Evolutionary conservation across 768 basidiomycete species (phyloP).

Genomic region (Aureoboletus auriporus): DNA sequence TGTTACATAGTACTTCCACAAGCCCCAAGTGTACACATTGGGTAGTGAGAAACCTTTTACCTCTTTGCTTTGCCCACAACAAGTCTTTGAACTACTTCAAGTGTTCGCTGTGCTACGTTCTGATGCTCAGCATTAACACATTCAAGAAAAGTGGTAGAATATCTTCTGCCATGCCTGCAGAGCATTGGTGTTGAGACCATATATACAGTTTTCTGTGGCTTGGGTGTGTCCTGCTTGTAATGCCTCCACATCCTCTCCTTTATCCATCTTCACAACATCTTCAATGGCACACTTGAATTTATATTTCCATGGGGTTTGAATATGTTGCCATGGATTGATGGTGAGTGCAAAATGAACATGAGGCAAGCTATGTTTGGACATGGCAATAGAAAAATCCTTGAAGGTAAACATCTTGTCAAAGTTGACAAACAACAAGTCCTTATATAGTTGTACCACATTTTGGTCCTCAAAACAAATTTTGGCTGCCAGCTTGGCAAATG

Average conservation of each 20-base stretch:
- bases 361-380: neutral
- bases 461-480: neutral
- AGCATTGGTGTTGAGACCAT: too few species aligned
- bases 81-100: too few species aligned
- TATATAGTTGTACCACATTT: neutral
- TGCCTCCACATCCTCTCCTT: neutral
- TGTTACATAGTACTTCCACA: too few species aligned
- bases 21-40: too few species aligned
- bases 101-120: too few species aligned
- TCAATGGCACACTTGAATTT: neutral
- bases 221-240: too few species aligned
- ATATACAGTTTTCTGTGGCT: too few species aligned
- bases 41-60: too few species aligned
- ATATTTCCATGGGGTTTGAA: conserved; percentile 2
- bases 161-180: too few species aligned
- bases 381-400: neutral
- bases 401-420: neutral
- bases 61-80: too few species aligned
- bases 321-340: conserved; percentile 1
- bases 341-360: neutral
- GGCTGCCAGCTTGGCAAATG: neutral
- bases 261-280: neutral
- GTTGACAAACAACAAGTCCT: conserved; percentile 16
- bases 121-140: too few species aligned
- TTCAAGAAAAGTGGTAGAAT: too few species aligned